phyloP scores from a whole-genome alignment of 495 filamentous ascomycete species.

The Aspergillus affinis region DNA sequence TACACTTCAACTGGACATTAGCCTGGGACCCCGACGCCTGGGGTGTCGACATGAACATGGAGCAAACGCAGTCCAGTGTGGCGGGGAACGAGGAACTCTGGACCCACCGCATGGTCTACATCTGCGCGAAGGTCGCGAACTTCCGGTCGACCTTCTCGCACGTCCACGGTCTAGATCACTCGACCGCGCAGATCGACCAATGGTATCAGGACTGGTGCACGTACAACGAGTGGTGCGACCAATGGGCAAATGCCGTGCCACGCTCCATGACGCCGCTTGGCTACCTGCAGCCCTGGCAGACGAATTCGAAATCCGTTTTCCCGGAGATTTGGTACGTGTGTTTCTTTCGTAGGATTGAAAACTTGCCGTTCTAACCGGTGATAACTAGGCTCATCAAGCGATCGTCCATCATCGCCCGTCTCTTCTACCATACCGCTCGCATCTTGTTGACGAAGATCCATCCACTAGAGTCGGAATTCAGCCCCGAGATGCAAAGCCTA shows the following conservation, averaged over 20 bases:
- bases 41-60: conserved; percentile 83
- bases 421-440: conserved; percentile 90
- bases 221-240: conserved; percentile 71
- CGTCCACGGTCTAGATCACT: conserved; percentile 56
- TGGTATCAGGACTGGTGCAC: conserved; percentile 74
- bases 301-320: conserved; percentile 69
- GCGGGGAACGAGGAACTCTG: conserved; percentile 76
- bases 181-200: conserved; percentile 60
- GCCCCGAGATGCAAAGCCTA: conserved; percentile 62
- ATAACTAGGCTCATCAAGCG: conserved; percentile 72
- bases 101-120: conserved; percentile 86
- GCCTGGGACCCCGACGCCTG: conserved; percentile 92
- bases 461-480: conserved; percentile 57
- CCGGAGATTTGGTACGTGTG: conserved; percentile 75
- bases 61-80: conserved; percentile 35
- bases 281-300: conserved; percentile 68
- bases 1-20: conserved; percentile 83
- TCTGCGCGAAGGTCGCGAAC: conserved; percentile 84
- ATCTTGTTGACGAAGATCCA: conserved; percentile 78
- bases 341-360: too few relatives aligned
- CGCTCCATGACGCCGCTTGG: conserved; percentile 85
- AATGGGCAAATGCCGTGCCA: conserved; percentile 76
- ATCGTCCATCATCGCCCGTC: conserved; percentile 72
- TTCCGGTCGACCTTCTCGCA: conserved; percentile 69
- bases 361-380: conserved; percentile 6